Evolutionary conservation across 2,329 filamentous ascomycete genomes (phyloP), one percentile per base, ranked within the genome.

Genomic region (Thermoascus crustaceus): DNA sequence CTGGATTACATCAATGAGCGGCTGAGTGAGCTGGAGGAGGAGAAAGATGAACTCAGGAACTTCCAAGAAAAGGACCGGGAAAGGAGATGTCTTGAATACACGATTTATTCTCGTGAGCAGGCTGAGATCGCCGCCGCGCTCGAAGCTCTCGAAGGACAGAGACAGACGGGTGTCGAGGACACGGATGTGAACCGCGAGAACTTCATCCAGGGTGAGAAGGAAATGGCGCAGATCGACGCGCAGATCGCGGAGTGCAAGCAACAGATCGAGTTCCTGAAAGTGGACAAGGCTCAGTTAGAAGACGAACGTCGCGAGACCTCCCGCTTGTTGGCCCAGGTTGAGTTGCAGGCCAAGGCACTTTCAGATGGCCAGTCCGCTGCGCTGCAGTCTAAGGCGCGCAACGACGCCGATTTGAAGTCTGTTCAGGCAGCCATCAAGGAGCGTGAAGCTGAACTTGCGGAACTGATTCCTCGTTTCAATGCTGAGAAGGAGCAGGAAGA

Each of bases 41-140:
- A 98, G 61, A 96, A 96, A 60, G 87, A 95, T 53, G 93, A 98
- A 60, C 71, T 98, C 24, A 79, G 87, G 30, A 87, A 81, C 5
- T 98, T 88, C 56, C 91, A 96, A 60, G 87, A 94, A 41, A 94
- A 93, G 58, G 91, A 98, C 51, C 80, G 84, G 39, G 88, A 98
- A 60, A 78, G 87, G 40, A 75, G 88, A 45, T 95, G 88, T 57
- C 71, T 98, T 30, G 86, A 96, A 60, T 96, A 96, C 56, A 91
- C 88, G 1, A 88, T 94, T 51, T 87, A 94, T 61, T 81, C 91
- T 48, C 81, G 85, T 42, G 86, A 95, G 52, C 87, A 96, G 55
- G 75, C 81, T 11, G 81, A 83, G 14, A 78, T 94, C 22, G 72
- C 82, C 40, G 76, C 78, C 29, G 78, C 82, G 3, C 73, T 98